A percentile compares a stretch with the other conserved stretches of the same genome.
phyloP scores from a whole-genome alignment of 1,284 basidiomycete species.

The Agaricales sp. region DNA sequence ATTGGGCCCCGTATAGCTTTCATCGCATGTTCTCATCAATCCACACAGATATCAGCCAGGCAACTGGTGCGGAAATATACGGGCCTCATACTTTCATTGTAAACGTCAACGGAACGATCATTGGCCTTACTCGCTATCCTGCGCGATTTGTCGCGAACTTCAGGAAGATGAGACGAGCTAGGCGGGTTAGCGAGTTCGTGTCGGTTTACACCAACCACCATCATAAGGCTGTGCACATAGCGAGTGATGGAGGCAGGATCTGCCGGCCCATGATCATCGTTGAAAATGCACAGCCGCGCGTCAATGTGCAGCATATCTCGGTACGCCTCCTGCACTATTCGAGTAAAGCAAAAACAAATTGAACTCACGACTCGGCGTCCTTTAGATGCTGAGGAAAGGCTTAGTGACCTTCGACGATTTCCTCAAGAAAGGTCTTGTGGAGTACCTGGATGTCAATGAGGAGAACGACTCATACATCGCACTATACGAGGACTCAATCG shows the following conservation, averaged over 20 bases:
- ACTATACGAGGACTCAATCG: slow-evolving; percentile 87
- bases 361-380: too few species aligned
- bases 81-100: slow-evolving; percentile 88
- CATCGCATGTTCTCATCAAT: slow-evolving; percentile 8
- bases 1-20: slow-evolving; percentile 3
- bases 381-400: slow-evolving; percentile 72
- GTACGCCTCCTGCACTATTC: too few species aligned
- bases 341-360: too few species aligned
- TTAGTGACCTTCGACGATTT: slow-evolving; percentile 91
- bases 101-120: slow-evolving; percentile 94
- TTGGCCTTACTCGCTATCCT: slow-evolving; percentile 87
- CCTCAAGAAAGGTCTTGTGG: slow-evolving; percentile 89
- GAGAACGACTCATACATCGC: slow-evolving; percentile 98
- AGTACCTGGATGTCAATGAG: slow-evolving; percentile 99
- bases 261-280: slow-evolving; percentile 99
- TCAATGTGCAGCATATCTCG: slow-evolving; percentile 74
- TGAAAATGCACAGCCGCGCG: slow-evolving; percentile 71
- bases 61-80: slow-evolving; percentile 96
- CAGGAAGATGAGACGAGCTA: slow-evolving; percentile 85
- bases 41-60: slow-evolving; percentile 75
- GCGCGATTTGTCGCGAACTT: slow-evolving; percentile 84
- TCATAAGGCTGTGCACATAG: slow-evolving; percentile 93
- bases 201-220: slow-evolving; percentile 96
- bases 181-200: slow-evolving; percentile 93
- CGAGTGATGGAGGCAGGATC: slow-evolving; percentile 95